Percentiles rank a stretch among this genome's conserved stretches.
Conservation (phyloP, 1,284 basidiomycete genomes). For the Schizophyllum commune region DNA sequence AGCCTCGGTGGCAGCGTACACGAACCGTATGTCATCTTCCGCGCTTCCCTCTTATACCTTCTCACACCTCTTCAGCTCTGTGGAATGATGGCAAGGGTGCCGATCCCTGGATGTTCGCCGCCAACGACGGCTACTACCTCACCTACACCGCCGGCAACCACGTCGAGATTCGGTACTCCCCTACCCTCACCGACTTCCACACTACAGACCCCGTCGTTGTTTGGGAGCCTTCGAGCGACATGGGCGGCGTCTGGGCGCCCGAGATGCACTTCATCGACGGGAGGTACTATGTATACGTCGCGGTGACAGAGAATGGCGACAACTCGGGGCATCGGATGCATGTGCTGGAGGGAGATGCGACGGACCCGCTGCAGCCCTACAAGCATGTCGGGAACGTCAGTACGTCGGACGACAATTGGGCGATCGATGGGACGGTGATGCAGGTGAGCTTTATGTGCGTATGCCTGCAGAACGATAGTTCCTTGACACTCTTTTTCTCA, state of each 20-base stretch:
- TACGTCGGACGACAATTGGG: too few species aligned
- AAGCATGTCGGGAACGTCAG: too few species aligned
- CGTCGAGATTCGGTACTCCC: conserved; percentile 6
- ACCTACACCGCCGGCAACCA: conserved; percentile 6
- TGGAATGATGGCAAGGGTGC: conserved; percentile 3
- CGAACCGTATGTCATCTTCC: too few species aligned
- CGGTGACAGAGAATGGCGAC: conserved; percentile 5
- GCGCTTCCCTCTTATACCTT: too few species aligned
- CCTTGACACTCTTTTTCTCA: too few species aligned
- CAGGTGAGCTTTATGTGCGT: too few species aligned
- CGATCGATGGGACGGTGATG: too few species aligned
- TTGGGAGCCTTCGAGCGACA: conserved; percentile 3
- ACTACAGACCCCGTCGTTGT: not conserved
- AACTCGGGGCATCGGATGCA: conserved; percentile 8
- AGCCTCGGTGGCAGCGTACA: too few species aligned
- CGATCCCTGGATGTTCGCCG: conserved; percentile 7
- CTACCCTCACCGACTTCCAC: conserved; percentile 6
- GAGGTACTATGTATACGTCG: conserved; percentile 6
- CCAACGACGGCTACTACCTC: conserved; percentile 6
- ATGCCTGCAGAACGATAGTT: too few species aligned
- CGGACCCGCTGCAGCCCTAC: too few species aligned
- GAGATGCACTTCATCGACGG: conserved; percentile 8
- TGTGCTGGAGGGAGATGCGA: conserved; percentile 2
- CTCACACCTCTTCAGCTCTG: too few species aligned
- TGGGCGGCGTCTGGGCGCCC: conserved; percentile 3